Evolutionary conservation across 83 land plant genomes (phyloP), one percentile per base, ranked within the genome.

Genomic region (Picea engelmannii): DNA sequence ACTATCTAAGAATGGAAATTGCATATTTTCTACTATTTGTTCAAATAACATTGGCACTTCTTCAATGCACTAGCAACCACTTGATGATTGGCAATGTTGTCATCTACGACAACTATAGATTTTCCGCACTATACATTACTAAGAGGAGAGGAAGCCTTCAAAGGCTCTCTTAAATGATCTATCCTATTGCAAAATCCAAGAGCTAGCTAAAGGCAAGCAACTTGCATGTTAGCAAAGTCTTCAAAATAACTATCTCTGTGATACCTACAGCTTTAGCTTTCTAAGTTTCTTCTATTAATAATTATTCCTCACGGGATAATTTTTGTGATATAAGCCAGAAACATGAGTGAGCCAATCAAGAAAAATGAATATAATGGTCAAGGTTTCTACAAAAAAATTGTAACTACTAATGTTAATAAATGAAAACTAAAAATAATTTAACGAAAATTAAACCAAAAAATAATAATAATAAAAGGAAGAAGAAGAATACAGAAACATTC

Each of bases 31-130:
- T 88, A 83, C 90, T 88, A 15, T 85, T 83, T 60, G 81, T 83
- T 68, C 90, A 88, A 76, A 80, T 85, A 63, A 88, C 90, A 58
- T 83, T 79, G 38, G 90, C 90, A 76, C 90, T 88, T 88, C 40
- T 80, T 75, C 23, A 88, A 84, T 21, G 90, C 90, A 17, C 85
- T 88, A 31, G 85, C 90, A n/a, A 88, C 90, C 59, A 88, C 90
- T 25, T 78, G 61, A 16, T 88, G 79, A 24, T 88, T 88, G 49
- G 86, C 88, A 49, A 52, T 78, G 70, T 88, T 88, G 81, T 88
- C 90, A 85, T 88, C 90, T n/a, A 44, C 49, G 8, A 44, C 7
- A 44, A 44, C 8, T 44, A 44, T 6, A 9, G 7, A 6, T 44
- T 44, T 44, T 44, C 49, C 49, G 8, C 8, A 44, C 49, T 6